Evolutionary conservation across 805 yeast genomes (phyloP).

Genomic region (Kazachstania psychrophila): DNA sequence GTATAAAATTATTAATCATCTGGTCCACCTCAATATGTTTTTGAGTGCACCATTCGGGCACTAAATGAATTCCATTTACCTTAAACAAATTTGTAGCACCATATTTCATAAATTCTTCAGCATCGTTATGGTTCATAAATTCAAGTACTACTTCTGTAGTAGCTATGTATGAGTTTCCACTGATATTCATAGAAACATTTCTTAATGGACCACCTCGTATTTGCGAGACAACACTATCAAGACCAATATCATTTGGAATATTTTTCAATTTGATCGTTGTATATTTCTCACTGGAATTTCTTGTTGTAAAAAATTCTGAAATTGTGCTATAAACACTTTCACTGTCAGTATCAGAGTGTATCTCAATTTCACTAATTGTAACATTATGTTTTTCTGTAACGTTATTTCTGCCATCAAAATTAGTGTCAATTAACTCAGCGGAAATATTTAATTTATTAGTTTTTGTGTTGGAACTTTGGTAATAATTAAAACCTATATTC

Average conservation of each 20-base stretch:
- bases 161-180: slow-evolving; percentile 7
- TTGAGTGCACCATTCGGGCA: slow-evolving; percentile 37
- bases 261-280: slow-evolving; percentile 21
- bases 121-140: slow-evolving; percentile 46
- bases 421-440: no score
- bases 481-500: background rate
- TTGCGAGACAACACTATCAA: slow-evolving; percentile 43
- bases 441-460: background rate
- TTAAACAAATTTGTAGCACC: slow-evolving; percentile 45
- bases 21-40: background rate
- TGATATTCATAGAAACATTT: slow-evolving; percentile 30
- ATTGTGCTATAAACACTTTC: no score
- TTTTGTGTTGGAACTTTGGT: background rate
- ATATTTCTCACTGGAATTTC: no score
- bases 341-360: no score
- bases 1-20: no score
- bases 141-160: slow-evolving; percentile 37
- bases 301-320: no score
- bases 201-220: slow-evolving; percentile 66
- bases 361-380: no score
- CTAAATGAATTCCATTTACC: slow-evolving; percentile 47
- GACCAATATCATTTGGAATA: slow-evolving; percentile 37
- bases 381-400: no score
- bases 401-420: no score
- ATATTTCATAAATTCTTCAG: slow-evolving; percentile 43